These are phyloP conservation scores for Daldinia bambusicola DNA, from an alignment of 495 filamentous ascomycete genomes.

Conservation along the genomic window DNA sequence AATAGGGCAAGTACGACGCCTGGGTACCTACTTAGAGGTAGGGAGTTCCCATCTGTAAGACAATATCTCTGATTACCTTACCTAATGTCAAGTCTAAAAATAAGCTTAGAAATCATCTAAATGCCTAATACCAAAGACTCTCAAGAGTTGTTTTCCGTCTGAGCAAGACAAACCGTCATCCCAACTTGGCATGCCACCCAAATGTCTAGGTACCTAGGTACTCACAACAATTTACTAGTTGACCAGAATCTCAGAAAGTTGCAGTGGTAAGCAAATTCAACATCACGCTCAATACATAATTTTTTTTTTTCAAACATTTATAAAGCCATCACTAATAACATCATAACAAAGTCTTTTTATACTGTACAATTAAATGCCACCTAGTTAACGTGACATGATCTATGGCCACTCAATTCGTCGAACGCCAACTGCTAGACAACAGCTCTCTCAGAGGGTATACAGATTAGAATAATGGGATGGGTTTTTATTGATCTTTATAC, in stretches of 20 bases:
- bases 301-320: not conserved
- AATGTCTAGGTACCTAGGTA: too few species aligned
- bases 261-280: not conserved
- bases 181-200: too few species aligned
- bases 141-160: too few species aligned
- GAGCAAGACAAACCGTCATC: too few species aligned
- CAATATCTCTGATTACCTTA: too few species aligned
- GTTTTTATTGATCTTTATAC: conserved; percentile 49
- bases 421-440: conserved; percentile 21
- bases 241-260: too few species aligned
- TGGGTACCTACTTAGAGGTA: not conserved
- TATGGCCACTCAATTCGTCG: conserved; percentile 13
- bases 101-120: too few species aligned
- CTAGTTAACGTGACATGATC: conserved; percentile 9
- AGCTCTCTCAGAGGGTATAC: conserved; percentile 30
- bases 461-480: conserved; percentile 44
- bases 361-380: conserved; percentile 12
- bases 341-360: not conserved
- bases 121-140: too few species aligned
- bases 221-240: not conserved
- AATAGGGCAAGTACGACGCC: too few species aligned
- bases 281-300: not conserved
- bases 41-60: too few species aligned
- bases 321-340: not conserved
- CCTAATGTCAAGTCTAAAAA: too few species aligned